Evolutionary conservation across 306 rosid genomes (phyloP).

Genomic region (Malus sylvestris): DNA sequence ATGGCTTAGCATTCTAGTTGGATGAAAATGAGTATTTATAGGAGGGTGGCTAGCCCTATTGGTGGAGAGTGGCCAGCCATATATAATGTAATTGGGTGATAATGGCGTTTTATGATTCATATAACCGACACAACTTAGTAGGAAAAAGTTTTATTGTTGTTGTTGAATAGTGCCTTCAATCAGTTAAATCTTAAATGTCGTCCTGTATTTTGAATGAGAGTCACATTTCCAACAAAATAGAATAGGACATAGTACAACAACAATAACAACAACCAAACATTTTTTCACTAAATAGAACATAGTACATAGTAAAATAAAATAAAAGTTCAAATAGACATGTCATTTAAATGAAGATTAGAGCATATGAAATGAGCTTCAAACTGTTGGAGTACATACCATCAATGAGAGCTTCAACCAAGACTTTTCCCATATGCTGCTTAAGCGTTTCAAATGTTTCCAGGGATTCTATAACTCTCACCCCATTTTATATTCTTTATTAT

Average conservation of each 20-base stretch:
- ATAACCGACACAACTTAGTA: too few relatives aligned
- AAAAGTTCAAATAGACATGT: neutral
- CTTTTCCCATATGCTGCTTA: slow-evolving; percentile 35
- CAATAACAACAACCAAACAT: too few relatives aligned
- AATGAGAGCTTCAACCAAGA: slow-evolving; percentile 50
- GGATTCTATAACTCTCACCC: slow-evolving; percentile 59
- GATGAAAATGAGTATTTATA: too few relatives aligned
- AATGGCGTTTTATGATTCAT: too few relatives aligned
- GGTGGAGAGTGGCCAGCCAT: too few relatives aligned
- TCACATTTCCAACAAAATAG: neutral
- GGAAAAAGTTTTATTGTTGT: too few relatives aligned
- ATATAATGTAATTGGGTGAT: too few relatives aligned
- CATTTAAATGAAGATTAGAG: neutral
- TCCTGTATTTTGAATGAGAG: neutral
- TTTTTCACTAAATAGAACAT: neutral
- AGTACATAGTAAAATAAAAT: neutral
- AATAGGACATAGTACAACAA: neutral
- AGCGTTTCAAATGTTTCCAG: slow-evolving; percentile 44
- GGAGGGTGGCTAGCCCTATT: too few relatives aligned
- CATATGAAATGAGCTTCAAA: slow-evolving; percentile 13
- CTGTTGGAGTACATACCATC: slow-evolving; percentile 45
- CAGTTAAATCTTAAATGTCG: neutral
- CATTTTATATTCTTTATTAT: slow-evolving; percentile 53
- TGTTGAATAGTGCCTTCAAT: neutral
- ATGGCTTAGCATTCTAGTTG: too few relatives aligned